These are phyloP conservation scores for Epichloe scottii DNA, from an alignment of 2,329 filamentous ascomycete genomes.

Conservation along the genomic window DNA sequence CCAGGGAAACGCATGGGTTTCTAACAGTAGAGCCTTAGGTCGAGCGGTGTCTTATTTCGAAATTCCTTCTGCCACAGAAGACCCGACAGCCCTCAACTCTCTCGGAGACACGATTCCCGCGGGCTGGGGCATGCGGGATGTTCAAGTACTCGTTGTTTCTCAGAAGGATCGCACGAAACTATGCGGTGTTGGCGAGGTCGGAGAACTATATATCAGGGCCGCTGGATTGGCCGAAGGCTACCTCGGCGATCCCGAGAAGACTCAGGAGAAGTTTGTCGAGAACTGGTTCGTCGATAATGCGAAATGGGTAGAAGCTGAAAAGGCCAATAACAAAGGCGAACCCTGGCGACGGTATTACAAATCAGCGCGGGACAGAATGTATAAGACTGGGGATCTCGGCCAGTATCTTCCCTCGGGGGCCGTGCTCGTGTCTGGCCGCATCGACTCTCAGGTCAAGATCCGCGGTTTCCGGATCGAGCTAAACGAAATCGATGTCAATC, in stretches of 20 bases:
- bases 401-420: constrained; percentile 56
- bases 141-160: constrained; percentile 77
- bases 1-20: no score
- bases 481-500: constrained; percentile 77
- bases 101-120: constrained; percentile 60
- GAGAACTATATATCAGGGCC: constrained; percentile 74
- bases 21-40: constrained; percentile 17
- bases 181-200: constrained; percentile 69
- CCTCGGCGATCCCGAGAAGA: constrained; percentile 45
- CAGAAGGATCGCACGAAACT: constrained; percentile 52
- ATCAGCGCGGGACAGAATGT: constrained; percentile 74
- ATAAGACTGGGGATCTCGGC: constrained; percentile 79
- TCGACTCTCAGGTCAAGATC: constrained; percentile 88
- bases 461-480: constrained; percentile 93
- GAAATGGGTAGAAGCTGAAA: not conserved
- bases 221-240: constrained; percentile 79
- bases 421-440: constrained; percentile 66
- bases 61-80: constrained; percentile 51
- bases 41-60: constrained; percentile 74
- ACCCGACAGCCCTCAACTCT: constrained; percentile 37
- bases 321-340: constrained; percentile 35
- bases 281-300: constrained; percentile 66
- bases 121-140: constrained; percentile 75
- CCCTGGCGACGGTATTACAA: constrained; percentile 69
- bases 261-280: constrained; percentile 61